Percentiles rank a stretch among this genome's conserved stretches.
Conservation (phyloP, 2,329 filamentous ascomycete species). For the Corinectria fuckeliana region DNA sequence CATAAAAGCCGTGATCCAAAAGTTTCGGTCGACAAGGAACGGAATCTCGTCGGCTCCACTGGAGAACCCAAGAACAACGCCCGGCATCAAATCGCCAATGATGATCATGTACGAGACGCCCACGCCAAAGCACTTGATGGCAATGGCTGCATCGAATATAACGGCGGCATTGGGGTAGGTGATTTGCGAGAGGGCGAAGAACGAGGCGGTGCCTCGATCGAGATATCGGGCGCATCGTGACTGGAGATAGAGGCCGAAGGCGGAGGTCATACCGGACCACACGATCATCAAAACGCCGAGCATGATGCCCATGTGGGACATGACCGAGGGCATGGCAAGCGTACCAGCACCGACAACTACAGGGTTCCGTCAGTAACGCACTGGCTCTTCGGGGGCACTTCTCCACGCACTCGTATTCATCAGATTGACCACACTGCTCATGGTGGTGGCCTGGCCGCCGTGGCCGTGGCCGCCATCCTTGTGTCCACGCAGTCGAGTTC, state of each 20-base stretch:
- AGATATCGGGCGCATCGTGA: slow-evolving; percentile 91
- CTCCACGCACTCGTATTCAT: slow-evolving; percentile 83
- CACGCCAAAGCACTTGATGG: slow-evolving; percentile 97
- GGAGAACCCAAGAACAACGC: slow-evolving; percentile 84
- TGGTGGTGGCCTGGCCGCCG: slow-evolving; percentile 80
- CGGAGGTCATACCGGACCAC: slow-evolving; percentile 88
- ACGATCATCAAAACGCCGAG: slow-evolving; percentile 84
- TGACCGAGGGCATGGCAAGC: slow-evolving; percentile 91
- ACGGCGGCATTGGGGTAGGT: slow-evolving; percentile 97
- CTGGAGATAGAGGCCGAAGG: slow-evolving; percentile 94
- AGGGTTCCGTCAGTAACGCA: slow-evolving; percentile 26
- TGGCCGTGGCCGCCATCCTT: slow-evolving; percentile 68
- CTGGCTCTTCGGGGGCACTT: slow-evolving; percentile 15
- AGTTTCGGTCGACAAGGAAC: slow-evolving; percentile 87
- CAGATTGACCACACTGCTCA: slow-evolving; percentile 92
- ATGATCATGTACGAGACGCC: slow-evolving; percentile 98
- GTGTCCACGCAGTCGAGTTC: slow-evolving; percentile 66
- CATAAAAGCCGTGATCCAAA: slow-evolving; percentile 99
- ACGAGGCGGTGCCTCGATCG: slow-evolving; percentile 85
- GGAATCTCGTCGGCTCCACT: slow-evolving; percentile 64
- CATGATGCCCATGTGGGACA: slow-evolving; percentile 94
- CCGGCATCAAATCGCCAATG: slow-evolving; percentile 97
- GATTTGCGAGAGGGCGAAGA: slow-evolving; percentile 95
- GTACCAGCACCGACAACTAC: slow-evolving; percentile 91
- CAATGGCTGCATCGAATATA: slow-evolving; percentile 93